Conservation (phyloP, 73 alveolate species). For the Stentor roeselii region DNA sequence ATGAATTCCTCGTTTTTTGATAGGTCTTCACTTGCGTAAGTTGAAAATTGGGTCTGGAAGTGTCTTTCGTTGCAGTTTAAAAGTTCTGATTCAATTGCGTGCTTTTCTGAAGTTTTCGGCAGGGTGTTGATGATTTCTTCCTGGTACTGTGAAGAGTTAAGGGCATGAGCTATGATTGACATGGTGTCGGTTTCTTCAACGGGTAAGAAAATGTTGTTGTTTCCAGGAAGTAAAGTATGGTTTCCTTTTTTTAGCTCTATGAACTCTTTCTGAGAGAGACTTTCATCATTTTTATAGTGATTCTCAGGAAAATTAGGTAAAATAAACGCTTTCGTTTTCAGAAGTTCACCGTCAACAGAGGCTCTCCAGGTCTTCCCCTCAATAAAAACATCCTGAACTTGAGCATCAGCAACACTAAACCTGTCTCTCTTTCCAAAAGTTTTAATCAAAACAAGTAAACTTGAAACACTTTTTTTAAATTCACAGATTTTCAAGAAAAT, state of each 20-base stretch:
- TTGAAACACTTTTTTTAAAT: neutral
- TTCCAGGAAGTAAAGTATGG: neutral
- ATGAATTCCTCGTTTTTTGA: neutral
- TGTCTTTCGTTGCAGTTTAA: neutral
- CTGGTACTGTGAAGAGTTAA: neutral
- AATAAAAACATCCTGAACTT: no score
- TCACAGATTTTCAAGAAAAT: neutral
- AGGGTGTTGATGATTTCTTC: neutral
- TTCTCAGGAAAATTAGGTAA: no score
- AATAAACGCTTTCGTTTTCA: no score
- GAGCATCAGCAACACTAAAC: neutral
- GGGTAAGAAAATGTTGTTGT: neutral
- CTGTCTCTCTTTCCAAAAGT: neutral
- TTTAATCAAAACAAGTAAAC: neutral
- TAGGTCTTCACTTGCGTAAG: constrained; percentile 1
- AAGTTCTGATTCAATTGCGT: neutral
- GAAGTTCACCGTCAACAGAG: neutral
- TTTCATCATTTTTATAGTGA: neutral
- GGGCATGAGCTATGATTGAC: constrained; percentile 1
- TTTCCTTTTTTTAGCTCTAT: neutral
- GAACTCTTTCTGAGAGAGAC: neutral
- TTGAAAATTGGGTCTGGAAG: neutral
- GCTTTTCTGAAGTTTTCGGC: neutral
- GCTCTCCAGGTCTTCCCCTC: neutral
- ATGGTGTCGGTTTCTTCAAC: constrained; percentile 5